These are phyloP conservation scores for Chlamydomonas reinhardtii DNA, from an alignment of 163 green algal genomes.

Conservation along the genomic window DNA sequence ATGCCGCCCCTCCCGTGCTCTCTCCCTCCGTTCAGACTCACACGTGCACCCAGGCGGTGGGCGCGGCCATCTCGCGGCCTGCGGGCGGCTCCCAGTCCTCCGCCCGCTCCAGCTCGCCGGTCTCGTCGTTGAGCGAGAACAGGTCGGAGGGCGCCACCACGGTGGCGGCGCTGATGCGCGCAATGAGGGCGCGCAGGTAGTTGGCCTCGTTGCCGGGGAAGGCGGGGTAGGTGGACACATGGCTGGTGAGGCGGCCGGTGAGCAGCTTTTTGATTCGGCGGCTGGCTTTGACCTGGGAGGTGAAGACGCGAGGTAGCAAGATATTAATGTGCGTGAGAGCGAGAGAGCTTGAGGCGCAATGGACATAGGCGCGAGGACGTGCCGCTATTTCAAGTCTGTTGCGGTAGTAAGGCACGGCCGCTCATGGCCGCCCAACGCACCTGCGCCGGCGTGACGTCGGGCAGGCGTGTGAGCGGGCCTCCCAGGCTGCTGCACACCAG, in stretches of 20 bases:
- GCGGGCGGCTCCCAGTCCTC: conserved; percentile 73
- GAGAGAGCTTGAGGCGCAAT: too few relatives aligned
- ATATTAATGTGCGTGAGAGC: too few relatives aligned
- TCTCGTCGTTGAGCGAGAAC: conserved; percentile 76
- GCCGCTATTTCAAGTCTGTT: too few relatives aligned
- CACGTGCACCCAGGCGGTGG: conserved; percentile 64
- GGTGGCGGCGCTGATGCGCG: conserved; percentile 81
- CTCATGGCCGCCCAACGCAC: conserved; percentile 45
- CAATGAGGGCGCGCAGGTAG: conserved; percentile 80
- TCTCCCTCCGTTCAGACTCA: too few relatives aligned
- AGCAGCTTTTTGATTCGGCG: conserved; percentile 80
- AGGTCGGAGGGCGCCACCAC: conserved; percentile 74
- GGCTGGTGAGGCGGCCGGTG: conserved; percentile 71
- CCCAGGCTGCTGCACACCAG: conserved; percentile 80
- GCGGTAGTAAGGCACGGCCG: too few relatives aligned
- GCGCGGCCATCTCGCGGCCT: conserved; percentile 59
- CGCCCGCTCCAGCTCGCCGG: conserved; percentile 72
- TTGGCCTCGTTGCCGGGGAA: conserved; percentile 66
- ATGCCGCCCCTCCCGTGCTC: too few relatives aligned
- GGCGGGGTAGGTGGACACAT: conserved; percentile 71
- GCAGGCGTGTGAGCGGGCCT: conserved; percentile 78
- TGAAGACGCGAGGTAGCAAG: background rate
- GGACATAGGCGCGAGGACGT: too few relatives aligned
- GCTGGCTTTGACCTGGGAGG: conserved; percentile 63
- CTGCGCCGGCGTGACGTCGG: conserved; percentile 76